These are phyloP conservation scores for Fusarium bulbicola DNA, from an alignment of 2,329 filamentous ascomycete genomes.

Conservation along the genomic window DNA sequence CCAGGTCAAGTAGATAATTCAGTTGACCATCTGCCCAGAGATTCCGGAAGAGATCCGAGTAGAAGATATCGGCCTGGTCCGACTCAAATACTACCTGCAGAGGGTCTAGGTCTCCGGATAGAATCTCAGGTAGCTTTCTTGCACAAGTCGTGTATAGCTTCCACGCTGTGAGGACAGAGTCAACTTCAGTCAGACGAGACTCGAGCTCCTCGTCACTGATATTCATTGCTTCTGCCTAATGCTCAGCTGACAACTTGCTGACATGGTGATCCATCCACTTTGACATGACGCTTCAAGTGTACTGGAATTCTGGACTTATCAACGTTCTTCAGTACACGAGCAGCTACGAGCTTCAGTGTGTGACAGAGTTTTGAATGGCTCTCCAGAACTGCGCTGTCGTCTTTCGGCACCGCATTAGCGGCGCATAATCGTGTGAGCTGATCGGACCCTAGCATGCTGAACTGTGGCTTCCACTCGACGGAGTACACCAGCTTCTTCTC, in stretches of 20 bases:
- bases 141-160: background rate
- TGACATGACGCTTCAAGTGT: background rate
- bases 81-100: conserved; percentile 4
- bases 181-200: background rate
- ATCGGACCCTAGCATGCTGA: background rate
- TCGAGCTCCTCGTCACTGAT: background rate
- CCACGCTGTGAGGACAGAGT: background rate
- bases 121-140: background rate
- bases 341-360: background rate
- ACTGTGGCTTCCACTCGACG: background rate
- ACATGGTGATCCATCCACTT: conserved; percentile 12
- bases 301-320: background rate
- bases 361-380: background rate
- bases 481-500: conserved; percentile 1
- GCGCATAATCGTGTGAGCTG: background rate
- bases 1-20: background rate
- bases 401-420: background rate
- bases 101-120: background rate
- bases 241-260: background rate
- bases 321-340: background rate
- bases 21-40: background rate
- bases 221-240: background rate
- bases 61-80: conserved; percentile 5
- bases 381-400: background rate
- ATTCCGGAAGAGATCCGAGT: background rate